Base-by-base conservation (phyloP, 257 asterid genomes). In the Paulownia fortunei region DNA sequence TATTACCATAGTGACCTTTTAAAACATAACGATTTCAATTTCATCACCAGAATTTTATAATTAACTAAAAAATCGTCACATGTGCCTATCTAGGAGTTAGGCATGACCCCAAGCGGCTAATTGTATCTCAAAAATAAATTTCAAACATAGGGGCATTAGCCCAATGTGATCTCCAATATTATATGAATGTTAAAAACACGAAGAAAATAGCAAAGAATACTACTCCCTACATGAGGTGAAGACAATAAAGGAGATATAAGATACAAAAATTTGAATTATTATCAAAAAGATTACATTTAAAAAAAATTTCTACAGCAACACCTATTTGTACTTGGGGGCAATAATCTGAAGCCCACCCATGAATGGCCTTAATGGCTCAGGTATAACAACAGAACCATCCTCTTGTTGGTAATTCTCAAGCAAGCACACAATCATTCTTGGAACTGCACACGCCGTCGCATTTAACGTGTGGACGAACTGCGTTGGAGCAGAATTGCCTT, bases 381-480 rank as follows among this genome's bases (percentile, higher is more conserved):
- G 99, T 64, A 96, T 76, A 37, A 92, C 72, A 47, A 93, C 89
- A 49, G 94, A 85, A 30, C 98, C 99, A 82, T 96, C 97, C 80
- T 96, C 98, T 82, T 96, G 98, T 82, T 96, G 98, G 84, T 87
- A 92, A 80, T 93, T 96, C 78, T 96, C 99, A 26, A 96, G 97
- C 92, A 96, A 82, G 88, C 96, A 93, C 0, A 96, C 82, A n/a
- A 96, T 89, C 99, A 96, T 96, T 70, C 98, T 81, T 0, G 99
- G 99, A 82, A 96, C 94, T 3, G 98, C 99, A 74, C 99, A 96
- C 0, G 98, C 97, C 69, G 99, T 96, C 26, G 98, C 99, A 46
- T 96, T 96, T 19, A 96, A 85, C 5, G 97, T 93, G 89, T 96
- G 99, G 63, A 96, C 93, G 36, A 96, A 96, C 85, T 87, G 96